Evolutionary conservation across 345 rosid species (phyloP).

Genomic region (Aquilaria yunnanensis): DNA sequence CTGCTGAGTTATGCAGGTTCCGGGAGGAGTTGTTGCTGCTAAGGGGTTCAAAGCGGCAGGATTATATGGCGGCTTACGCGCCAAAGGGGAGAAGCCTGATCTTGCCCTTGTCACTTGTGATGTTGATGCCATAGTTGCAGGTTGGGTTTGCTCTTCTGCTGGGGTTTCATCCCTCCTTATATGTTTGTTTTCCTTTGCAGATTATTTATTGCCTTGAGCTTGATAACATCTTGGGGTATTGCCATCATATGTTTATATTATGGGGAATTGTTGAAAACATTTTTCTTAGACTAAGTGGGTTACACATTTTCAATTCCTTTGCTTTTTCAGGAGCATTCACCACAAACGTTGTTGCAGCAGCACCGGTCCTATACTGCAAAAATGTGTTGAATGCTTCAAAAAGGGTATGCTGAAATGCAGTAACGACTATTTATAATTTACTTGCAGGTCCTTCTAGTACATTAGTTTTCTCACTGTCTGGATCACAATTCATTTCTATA

Average conservation of each 20-base stretch:
- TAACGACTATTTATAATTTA: background rate
- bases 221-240: background rate
- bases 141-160: slow-evolving; percentile 13
- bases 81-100: slow-evolving; percentile 84
- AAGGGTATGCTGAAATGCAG: slow-evolving; percentile 32
- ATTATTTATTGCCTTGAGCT: too few relatives aligned
- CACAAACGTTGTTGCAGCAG: slow-evolving; percentile 84
- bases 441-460: too few relatives aligned
- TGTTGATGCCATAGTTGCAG: slow-evolving; percentile 78
- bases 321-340: slow-evolving; percentile 71
- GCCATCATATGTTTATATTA: too few relatives aligned
- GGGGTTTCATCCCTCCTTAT: too few relatives aligned
- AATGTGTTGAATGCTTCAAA: slow-evolving; percentile 39
- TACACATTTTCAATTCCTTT: background rate
- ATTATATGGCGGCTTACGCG: slow-evolving; percentile 78
- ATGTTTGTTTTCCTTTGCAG: too few relatives aligned
- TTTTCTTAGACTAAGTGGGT: background rate
- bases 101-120: slow-evolving; percentile 86
- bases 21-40: slow-evolving; percentile 94
- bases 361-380: slow-evolving; percentile 84
- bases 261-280: background rate
- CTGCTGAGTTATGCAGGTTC: slow-evolving; percentile 36
- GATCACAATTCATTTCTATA: background rate
- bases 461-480: background rate
- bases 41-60: slow-evolving; percentile 88